Conservation (phyloP, 805 yeast genomes). For the Candida khao-thaluensis region DNA sequence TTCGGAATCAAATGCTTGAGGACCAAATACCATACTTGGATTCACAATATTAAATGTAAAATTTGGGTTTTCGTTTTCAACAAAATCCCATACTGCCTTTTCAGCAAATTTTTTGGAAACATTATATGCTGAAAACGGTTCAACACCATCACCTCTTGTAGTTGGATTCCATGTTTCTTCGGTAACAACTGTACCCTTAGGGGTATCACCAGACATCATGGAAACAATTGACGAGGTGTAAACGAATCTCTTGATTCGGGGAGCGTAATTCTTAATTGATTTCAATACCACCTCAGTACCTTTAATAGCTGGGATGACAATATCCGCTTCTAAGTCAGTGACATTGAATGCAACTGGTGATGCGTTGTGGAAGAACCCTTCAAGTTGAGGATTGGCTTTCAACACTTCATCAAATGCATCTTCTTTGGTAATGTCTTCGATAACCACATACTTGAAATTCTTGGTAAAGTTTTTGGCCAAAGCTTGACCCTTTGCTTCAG, state of each 20-base stretch:
- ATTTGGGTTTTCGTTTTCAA: constrained; percentile 34
- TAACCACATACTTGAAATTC: constrained; percentile 22
- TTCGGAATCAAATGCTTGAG: constrained; percentile 44
- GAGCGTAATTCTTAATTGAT: constrained; percentile 43
- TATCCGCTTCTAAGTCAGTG: constrained; percentile 21
- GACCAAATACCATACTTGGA: constrained; percentile 51
- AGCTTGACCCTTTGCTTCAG: constrained; percentile 40
- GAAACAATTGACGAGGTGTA: constrained; percentile 47
- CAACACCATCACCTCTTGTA: constrained; percentile 16
- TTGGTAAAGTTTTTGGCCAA: constrained; percentile 20
- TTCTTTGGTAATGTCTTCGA: constrained; percentile 18
- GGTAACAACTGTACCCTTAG: constrained; percentile 11
- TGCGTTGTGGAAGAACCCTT: constrained; percentile 28
- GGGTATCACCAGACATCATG: background rate
- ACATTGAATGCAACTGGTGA: constrained; percentile 23
- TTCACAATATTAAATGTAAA: constrained; percentile 40
- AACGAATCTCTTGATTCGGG: constrained; percentile 46
- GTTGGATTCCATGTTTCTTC: constrained; percentile 36
- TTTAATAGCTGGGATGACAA: constrained; percentile 27
- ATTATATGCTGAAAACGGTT: constrained; percentile 28
- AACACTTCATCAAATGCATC: constrained; percentile 30
- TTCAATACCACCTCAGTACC: constrained; percentile 27
- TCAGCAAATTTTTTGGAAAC: constrained; percentile 58
- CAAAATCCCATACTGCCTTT: constrained; percentile 53
- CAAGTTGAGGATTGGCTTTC: constrained; percentile 25